Base-by-base conservation (phyloP, 352 stramenopile genomes). In the Globisporangium cystogenes region DNA sequence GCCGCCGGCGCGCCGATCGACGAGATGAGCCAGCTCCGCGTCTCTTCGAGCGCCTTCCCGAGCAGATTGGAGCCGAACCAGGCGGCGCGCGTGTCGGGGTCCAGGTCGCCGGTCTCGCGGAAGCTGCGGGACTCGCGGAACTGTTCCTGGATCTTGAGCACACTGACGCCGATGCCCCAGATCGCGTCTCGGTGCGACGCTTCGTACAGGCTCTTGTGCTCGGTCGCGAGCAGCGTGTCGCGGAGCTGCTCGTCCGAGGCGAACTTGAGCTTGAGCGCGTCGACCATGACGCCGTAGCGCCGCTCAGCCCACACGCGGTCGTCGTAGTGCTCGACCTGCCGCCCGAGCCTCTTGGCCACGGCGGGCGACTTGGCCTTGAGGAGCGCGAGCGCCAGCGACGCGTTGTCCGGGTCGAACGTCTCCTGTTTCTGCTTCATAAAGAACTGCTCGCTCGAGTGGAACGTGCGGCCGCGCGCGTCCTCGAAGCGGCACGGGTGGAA, bases 341-440 rank as follows among this genome's bases (percentile, higher is more conserved):
- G 68, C 0, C 74, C 76, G 7, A 87, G 64, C 39, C 67, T 69
- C 55, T 85, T 87, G 10, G 67, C 76, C 1, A 69, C 68, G 1
- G 65, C 29, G 3, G 72, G 72, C 12, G 65, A 63, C 49, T 78
- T 86, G 29, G 74, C 72, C 26, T 62, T 64, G 5, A 86, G 47
- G 18, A 87, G 78, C 11, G 66, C 58, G 26, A 72, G n/a, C 1
- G 74, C 74, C 29, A 86, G 43, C 18, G 47, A 1, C 1, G 57
- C 37, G 21, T 87, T 87, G 1, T 64, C 41, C 1, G 64, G 64
- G 36, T 87, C 76, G 48, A 86, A 87, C 21, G 66, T 59, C 42
- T 87, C 76, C 55, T 87, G 76, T 61, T 87, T 87, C 23, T 60
- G 49, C 74, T 87, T 87, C 72, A 86, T 86, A 39, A 87, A 86